Evolutionary conservation across 208 protist genomes (phyloP).

Genomic region (Naegleria gruberi): DNA sequence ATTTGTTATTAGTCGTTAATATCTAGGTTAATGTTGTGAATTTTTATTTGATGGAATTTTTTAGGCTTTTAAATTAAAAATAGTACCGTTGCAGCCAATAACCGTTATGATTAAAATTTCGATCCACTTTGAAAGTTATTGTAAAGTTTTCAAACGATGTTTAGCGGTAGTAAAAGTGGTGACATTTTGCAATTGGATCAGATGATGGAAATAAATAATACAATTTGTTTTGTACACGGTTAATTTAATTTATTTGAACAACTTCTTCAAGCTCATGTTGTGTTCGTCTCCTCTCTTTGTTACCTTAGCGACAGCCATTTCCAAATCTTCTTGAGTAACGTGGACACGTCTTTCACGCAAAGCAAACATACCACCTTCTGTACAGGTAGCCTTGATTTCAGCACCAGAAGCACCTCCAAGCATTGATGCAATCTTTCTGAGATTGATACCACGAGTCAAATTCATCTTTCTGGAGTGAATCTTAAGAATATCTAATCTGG

Average conservation of each 20-base stretch:
- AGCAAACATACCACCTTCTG: slow-evolving; percentile 97
- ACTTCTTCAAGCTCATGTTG: slow-evolving; percentile 92
- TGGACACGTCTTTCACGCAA: slow-evolving; percentile 98
- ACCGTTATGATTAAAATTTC: too few relatives aligned
- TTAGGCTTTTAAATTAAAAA: background rate
- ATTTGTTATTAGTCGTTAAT: background rate
- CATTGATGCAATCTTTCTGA: slow-evolving; percentile 91
- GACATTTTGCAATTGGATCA: background rate
- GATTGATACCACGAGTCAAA: slow-evolving; percentile 95
- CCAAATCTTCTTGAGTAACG: slow-evolving; percentile 99
- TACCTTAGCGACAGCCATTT: slow-evolving; percentile 98
- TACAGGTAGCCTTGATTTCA: slow-evolving; percentile 93
- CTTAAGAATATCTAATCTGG: slow-evolving; percentile 94
- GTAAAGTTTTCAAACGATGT: too few relatives aligned
- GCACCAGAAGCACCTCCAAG: slow-evolving; percentile 94
- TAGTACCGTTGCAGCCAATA: too few relatives aligned
- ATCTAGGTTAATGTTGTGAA: background rate
- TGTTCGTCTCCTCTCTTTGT: slow-evolving; percentile 95
- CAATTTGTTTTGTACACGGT: too few relatives aligned
- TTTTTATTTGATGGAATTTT: background rate
- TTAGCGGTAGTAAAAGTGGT: too few relatives aligned
- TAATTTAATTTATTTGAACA: slow-evolving; percentile 84
- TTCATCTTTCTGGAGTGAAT: slow-evolving; percentile 99
- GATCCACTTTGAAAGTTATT: too few relatives aligned
- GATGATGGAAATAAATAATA: background rate